Evolutionary conservation across 2,329 filamentous ascomycete species (phyloP).

Genomic region (Aspergillus sp.): DNA sequence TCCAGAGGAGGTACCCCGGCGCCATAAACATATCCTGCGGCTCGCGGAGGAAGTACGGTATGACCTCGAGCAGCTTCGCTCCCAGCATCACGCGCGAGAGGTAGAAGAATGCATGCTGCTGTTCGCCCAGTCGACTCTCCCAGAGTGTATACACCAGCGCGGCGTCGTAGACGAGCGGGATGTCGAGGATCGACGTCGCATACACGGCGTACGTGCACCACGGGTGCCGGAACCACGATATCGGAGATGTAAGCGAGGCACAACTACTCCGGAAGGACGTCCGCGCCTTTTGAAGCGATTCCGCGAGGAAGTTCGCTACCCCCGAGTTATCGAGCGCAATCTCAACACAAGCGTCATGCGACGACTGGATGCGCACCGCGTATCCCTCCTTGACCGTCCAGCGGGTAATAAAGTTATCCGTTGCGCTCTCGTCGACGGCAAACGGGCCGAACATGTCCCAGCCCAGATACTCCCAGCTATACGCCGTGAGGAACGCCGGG

Average conservation of each 20-base stretch:
- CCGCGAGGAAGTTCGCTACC: slow-evolving; percentile 53
- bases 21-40: slow-evolving; percentile 59
- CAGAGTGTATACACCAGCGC: slow-evolving; percentile 44
- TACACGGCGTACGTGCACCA: slow-evolving; percentile 64
- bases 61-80: slow-evolving; percentile 63
- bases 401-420: slow-evolving; percentile 66
- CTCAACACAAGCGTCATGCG: slow-evolving; percentile 52
- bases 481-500: slow-evolving; percentile 49
- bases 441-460: slow-evolving; percentile 45
- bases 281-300: slow-evolving; percentile 62
- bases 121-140: slow-evolving; percentile 22
- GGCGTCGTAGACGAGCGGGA: slow-evolving; percentile 59
- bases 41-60: slow-evolving; percentile 56
- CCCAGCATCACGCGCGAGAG: slow-evolving; percentile 54
- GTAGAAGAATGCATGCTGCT: slow-evolving; percentile 11
- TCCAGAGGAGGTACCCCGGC: slow-evolving; percentile 57
- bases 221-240: slow-evolving; percentile 48
- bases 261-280: slow-evolving; percentile 63
- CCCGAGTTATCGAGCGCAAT: slow-evolving; percentile 57
- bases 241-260: slow-evolving; percentile 50
- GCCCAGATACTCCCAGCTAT: slow-evolving; percentile 55
- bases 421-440: slow-evolving; percentile 58
- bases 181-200: slow-evolving; percentile 58
- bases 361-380: slow-evolving; percentile 60
- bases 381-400: slow-evolving; percentile 57